phyloP scores from a whole-genome alignment of 345 rosid genomes.

The Euphorbia peplus region DNA sequence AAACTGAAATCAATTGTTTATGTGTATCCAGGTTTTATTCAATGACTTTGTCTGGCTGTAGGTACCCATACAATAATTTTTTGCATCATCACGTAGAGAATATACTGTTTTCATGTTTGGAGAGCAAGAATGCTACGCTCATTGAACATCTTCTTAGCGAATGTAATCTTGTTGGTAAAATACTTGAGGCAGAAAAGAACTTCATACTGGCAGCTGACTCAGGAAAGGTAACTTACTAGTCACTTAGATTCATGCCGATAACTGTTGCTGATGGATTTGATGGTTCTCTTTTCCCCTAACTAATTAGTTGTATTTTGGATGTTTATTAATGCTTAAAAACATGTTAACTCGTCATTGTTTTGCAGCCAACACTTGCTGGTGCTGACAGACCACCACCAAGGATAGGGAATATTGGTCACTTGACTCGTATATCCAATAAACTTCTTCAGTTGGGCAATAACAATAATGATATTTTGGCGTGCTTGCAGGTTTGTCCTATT shows the following conservation, averaged over 20 bases:
- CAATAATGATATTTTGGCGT: slow-evolving; percentile 53
- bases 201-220: slow-evolving; percentile 41
- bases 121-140: slow-evolving; percentile 64
- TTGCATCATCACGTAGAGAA: slow-evolving; percentile 90
- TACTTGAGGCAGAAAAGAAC: slow-evolving; percentile 68
- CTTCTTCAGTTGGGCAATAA: slow-evolving; percentile 67
- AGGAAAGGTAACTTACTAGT: slow-evolving; percentile 49
- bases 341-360: slow-evolving; percentile 19
- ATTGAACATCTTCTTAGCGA: slow-evolving; percentile 64
- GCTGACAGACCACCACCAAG: slow-evolving; percentile 65
- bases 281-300: slow-evolving; percentile 12
- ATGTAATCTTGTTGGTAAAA: slow-evolving; percentile 68
- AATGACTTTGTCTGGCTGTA: slow-evolving; percentile 34
- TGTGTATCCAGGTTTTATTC: slow-evolving; percentile 27
- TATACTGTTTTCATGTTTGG: slow-evolving; percentile 73
- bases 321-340: slow-evolving; percentile 12
- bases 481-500: slow-evolving; percentile 60
- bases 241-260: neutral
- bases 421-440: slow-evolving; percentile 82
- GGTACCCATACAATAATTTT: slow-evolving; percentile 91
- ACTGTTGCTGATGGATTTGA: neutral
- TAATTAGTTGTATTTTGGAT: slow-evolving; percentile 10
- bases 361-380: slow-evolving; percentile 72
- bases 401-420: slow-evolving; percentile 85
- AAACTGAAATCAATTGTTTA: neutral